Percentiles rank a stretch among this genome's conserved stretches.
Evolutionary conservation across 2,329 filamentous ascomycete genomes (phyloP).

Genomic region (Cercospora sp.): DNA sequence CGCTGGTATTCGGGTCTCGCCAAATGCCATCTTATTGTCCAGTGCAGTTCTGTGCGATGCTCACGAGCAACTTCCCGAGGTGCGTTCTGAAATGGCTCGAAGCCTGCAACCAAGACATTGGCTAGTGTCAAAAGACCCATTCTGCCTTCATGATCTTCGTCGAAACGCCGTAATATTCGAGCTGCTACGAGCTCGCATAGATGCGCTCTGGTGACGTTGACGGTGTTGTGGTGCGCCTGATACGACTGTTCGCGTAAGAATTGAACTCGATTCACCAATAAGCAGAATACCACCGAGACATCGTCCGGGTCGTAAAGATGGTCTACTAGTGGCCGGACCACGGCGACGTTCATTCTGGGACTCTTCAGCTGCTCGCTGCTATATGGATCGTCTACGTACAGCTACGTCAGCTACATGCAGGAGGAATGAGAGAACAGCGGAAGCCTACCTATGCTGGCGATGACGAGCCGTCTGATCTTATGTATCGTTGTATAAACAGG

Average conservation of each 20-base stretch:
- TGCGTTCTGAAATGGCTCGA: conserved; percentile 82
- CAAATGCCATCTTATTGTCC: conserved; percentile 45
- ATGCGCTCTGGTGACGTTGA: conserved; percentile 74
- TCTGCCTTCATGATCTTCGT: conserved; percentile 72
- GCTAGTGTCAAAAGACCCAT: conserved; percentile 71
- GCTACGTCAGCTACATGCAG: conserved; percentile 13
- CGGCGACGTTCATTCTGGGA: conserved; percentile 76
- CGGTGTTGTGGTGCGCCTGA: conserved; percentile 75
- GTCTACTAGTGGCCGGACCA: conserved; percentile 80
- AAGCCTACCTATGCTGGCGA: conserved; percentile 49
- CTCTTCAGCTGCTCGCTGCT: conserved; percentile 76
- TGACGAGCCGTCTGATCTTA: conserved; percentile 49
- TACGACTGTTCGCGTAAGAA: conserved; percentile 77
- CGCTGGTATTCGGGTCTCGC: conserved; percentile 53
- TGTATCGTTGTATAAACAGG: conserved; percentile 79
- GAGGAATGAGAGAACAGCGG: not conserved
- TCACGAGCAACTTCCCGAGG: conserved; percentile 65
- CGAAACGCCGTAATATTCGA: conserved; percentile 74
- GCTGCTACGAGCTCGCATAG: conserved; percentile 79
- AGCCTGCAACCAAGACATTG: conserved; percentile 78
- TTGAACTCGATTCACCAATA: conserved; percentile 78
- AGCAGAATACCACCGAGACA: conserved; percentile 80
- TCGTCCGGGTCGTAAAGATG: conserved; percentile 77
- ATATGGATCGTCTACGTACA: conserved; percentile 58
- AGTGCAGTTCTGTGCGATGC: conserved; percentile 51